Percentiles rank a stretch among this genome's conserved stretches.
phyloP scores from a whole-genome alignment of 2,329 filamentous ascomycete species.

The Coniochaeta hoffmannii region DNA sequence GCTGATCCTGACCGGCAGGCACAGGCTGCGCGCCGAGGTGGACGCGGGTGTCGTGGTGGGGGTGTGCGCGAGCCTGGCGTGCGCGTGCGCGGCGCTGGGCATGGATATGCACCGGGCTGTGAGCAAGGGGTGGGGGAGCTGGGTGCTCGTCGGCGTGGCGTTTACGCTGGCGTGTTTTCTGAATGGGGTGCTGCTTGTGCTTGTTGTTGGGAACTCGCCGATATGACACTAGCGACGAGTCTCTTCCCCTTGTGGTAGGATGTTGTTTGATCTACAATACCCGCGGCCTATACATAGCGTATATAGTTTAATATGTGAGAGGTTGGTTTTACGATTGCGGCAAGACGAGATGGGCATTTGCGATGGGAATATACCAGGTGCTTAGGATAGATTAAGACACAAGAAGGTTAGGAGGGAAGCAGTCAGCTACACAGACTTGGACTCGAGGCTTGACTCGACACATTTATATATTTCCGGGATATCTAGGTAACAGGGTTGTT shows the following conservation, averaged over 20 bases:
- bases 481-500: too few relatives aligned
- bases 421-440: too few relatives aligned
- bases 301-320: too few relatives aligned
- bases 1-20: conserved; percentile 60
- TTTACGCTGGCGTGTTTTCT: conserved; percentile 39
- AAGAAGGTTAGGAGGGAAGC: too few relatives aligned
- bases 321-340: too few relatives aligned
- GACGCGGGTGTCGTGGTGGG: conserved; percentile 66
- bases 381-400: too few relatives aligned
- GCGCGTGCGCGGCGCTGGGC: conserved; percentile 53
- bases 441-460: too few relatives aligned
- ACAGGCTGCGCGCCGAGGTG: conserved; percentile 62
- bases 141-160: conserved; percentile 32
- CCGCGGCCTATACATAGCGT: not conserved
- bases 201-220: conserved; percentile 34
- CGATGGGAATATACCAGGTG: too few relatives aligned
- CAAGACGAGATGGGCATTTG: too few relatives aligned
- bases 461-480: too few relatives aligned
- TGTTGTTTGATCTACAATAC: not conserved
- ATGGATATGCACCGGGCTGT: conserved; percentile 47
- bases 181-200: conserved; percentile 43
- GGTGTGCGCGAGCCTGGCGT: conserved; percentile 58
- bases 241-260: too few relatives aligned
- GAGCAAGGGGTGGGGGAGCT: conserved; percentile 32
- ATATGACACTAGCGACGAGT: conserved; percentile 6